Evolutionary conservation across 2,329 filamentous ascomycete genomes (phyloP), one percentile per base, ranked within the genome.

Genomic region (Rutstroemia sp.): DNA sequence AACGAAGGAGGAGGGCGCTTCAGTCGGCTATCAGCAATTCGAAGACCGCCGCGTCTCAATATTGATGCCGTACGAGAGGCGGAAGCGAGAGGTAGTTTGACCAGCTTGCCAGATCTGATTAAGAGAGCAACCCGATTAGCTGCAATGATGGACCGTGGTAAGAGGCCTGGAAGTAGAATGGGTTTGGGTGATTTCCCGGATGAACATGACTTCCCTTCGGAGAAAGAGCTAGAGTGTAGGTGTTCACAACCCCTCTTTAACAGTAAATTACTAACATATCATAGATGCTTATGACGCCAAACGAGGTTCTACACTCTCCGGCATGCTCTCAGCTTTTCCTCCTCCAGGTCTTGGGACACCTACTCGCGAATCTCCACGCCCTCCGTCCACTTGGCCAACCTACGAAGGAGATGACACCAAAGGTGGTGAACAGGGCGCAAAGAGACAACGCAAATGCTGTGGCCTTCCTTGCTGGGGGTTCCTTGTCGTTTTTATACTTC

Each of bases 51-150:
- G 3, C 82, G 81, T 38, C 75, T 96, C 4, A 84, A 96, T 67
- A 86, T 96, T 23, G 86, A 92, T 67, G 88, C 88, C 4, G 88
- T 95, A 3, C 81, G 84, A 61, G 84, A 87, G 51, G 88, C 89
- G 16, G 90, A 96, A 70, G 82, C 87, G 1, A 83, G 94, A 66
- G 92, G 90, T 4, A 96, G 92, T 69, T 77, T 96, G 61, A 97
- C 94, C 1, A 96, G 92, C 71, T 75, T 99, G 58, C 88, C 92
- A 0, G 94, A 97, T 69, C 75, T 99, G 58, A 97, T 99, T 63
- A 81, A 84, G 66, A 83, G 94, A 64, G 94, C 94, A 10, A 97
- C 92, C 0, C 84, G 83, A 62, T 75, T 97, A 39, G 92, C 92
- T 16, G 83, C 89, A 0, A 91, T 95, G 72, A 84, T 99, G 57